Evolutionary conservation across 805 yeast genomes (phyloP).

Genomic region (Ogataea methanolica): DNA sequence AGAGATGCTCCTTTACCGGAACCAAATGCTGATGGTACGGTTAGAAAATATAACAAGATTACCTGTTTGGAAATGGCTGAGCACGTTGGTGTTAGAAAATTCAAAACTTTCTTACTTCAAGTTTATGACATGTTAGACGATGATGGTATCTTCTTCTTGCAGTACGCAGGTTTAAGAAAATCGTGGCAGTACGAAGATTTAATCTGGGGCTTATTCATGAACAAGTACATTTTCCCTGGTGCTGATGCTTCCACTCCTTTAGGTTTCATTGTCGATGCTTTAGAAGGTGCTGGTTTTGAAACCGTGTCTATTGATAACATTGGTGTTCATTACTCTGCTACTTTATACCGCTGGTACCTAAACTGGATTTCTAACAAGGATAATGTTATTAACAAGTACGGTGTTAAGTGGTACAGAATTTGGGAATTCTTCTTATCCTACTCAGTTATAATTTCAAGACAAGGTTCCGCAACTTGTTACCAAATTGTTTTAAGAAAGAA

Average conservation of each 20-base stretch:
- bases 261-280: slow-evolving; percentile 68
- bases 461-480: slow-evolving; percentile 89
- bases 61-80: slow-evolving; percentile 94
- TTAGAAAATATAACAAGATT: slow-evolving; percentile 68
- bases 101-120: slow-evolving; percentile 69
- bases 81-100: slow-evolving; percentile 90
- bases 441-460: slow-evolving; percentile 82
- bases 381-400: slow-evolving; percentile 71
- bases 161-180: slow-evolving; percentile 87
- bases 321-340: slow-evolving; percentile 90
- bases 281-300: slow-evolving; percentile 86
- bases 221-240: slow-evolving; percentile 95
- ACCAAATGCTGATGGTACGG: slow-evolving; percentile 31
- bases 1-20: slow-evolving; percentile 81
- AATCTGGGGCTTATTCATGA: slow-evolving; percentile 93
- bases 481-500: slow-evolving; percentile 90
- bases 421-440: slow-evolving; percentile 89
- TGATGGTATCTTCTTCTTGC: slow-evolving; percentile 83
- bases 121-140: slow-evolving; percentile 85
- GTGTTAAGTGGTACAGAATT: slow-evolving; percentile 85
- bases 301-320: slow-evolving; percentile 78
- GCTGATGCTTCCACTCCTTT: slow-evolving; percentile 95
- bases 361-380: slow-evolving; percentile 88
- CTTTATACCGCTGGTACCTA: slow-evolving; percentile 91
- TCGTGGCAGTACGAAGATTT: slow-evolving; percentile 93